Evolutionary conservation across 2,329 filamentous ascomycete genomes (phyloP), one percentile per base, ranked within the genome.

Genomic region (Tolypocladium guangdongense): DNA sequence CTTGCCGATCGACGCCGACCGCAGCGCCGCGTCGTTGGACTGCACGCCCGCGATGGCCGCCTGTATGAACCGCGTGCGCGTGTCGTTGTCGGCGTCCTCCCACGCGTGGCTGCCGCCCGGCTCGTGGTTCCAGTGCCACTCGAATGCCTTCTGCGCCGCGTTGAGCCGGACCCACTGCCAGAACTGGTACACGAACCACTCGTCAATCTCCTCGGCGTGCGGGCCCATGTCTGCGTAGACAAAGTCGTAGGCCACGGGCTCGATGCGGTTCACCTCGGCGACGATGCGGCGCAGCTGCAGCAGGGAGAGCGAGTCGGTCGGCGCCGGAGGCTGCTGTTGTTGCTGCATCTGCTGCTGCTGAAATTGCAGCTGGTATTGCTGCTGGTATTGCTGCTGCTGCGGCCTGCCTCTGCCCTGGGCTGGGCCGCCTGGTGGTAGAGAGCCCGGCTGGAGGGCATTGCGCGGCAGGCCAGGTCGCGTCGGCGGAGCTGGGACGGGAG

Each of bases 141-240:
- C 82, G 64, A 95, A 97, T 2, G 85, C 83, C 38, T 82, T 77
- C 64, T 88, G 88, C 22, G 88, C 85, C 52, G 84, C 81, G 52
- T 87, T 80, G 49, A 96, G 75, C 63, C 91, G 85, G 48, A 86
- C 79, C 71, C 88, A 88, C 66, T 97, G 91, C 69, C 88, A 87
- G 57, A 90, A 84, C 61, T 87, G 87, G 70, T 97, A 96, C 52
- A 86, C 84, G 70, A 99, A 99, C 93, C 93, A 99, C 72, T 99
- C 93, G 66, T 97, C 90, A 49, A 99, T 78, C 74, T 99, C 93
- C 58, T 93, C 89, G 20, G 88, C 83, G 61, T 95, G 86, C 0
- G 82, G 74, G 24, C 85, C 84, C 53, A 80, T 79, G 68, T 92
- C 87, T 30, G 80, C 74, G 71, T 92, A 92, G 58, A 81, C 81